These are phyloP conservation scores for Halenospora varia DNA, from an alignment of 495 filamentous ascomycete species.

Conservation along the genomic window DNA sequence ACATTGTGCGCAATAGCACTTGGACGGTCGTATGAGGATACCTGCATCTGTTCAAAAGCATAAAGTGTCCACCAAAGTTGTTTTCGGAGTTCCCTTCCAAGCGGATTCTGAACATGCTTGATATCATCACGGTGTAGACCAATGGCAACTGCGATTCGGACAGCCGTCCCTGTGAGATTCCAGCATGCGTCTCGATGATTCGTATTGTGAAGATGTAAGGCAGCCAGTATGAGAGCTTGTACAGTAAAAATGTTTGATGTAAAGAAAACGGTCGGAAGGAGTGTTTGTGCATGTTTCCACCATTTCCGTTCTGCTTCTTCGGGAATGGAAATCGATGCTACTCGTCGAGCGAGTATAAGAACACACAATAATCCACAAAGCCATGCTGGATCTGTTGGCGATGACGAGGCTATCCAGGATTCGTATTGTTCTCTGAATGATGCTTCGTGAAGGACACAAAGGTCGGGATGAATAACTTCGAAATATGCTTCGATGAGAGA, in stretches of 20 bases:
- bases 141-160: constrained; percentile 35
- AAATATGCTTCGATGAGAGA: constrained; percentile 30
- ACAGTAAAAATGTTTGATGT: constrained; percentile 31
- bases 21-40: constrained; percentile 35
- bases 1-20: constrained; percentile 32
- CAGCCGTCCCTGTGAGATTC: constrained; percentile 38
- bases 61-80: constrained; percentile 39
- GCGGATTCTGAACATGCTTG: constrained; percentile 26
- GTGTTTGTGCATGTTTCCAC: constrained; percentile 27
- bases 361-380: constrained; percentile 33
- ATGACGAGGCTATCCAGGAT: constrained; percentile 16
- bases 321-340: constrained; percentile 17
- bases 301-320: constrained; percentile 25
- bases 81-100: constrained; percentile 33
- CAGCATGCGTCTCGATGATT: constrained; percentile 26
- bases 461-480: constrained; percentile 31
- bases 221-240: constrained; percentile 34
- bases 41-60: constrained; percentile 37
- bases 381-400: constrained; percentile 28
- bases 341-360: constrained; percentile 25
- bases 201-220: constrained; percentile 37
- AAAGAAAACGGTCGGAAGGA: constrained; percentile 29
- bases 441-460: constrained; percentile 33
- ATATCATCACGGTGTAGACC: constrained; percentile 41
- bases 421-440: constrained; percentile 34